Conservation (phyloP, 2,329 filamentous ascomycete genomes). For the Alternaria arborescens region DNA sequence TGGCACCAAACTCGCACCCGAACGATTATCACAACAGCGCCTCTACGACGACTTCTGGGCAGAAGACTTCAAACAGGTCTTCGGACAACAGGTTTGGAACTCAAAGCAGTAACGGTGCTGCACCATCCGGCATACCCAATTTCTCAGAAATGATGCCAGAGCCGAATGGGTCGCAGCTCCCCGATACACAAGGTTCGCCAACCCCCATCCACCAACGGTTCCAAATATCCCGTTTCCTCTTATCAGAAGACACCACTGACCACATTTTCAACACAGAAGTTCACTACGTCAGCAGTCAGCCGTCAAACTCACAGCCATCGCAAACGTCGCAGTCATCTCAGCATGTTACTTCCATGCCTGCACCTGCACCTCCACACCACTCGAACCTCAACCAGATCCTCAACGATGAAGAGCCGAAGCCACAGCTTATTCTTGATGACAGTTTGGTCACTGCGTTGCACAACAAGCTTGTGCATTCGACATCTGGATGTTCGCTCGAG, state of each 20-base stretch:
- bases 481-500: constrained; percentile 84
- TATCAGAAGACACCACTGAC: constrained; percentile 26
- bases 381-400: constrained; percentile 53
- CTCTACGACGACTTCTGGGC: constrained; percentile 84
- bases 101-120: constrained; percentile 73
- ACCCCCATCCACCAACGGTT: constrained; percentile 28
- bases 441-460: constrained; percentile 67
- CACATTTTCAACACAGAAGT: constrained; percentile 36
- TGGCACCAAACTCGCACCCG: constrained; percentile 66
- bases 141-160: constrained; percentile 61
- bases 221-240: constrained; percentile 17
- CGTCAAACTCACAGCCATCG: constrained; percentile 50
- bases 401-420: constrained; percentile 50
- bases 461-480: constrained; percentile 69
- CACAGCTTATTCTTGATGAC: constrained; percentile 57
- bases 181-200: constrained; percentile 68
- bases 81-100: constrained; percentile 76
- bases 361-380: constrained; percentile 48
- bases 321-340: constrained; percentile 51
- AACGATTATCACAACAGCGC: constrained; percentile 81
- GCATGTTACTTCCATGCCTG: constrained; percentile 41
- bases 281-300: constrained; percentile 47
- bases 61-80: constrained; percentile 79
- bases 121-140: constrained; percentile 62
- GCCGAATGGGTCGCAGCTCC: constrained; percentile 65